Evolutionary conservation across 805 yeast species (phyloP), one percentile per base, ranked within the genome.

Genomic region (Candida ipomoeae): DNA sequence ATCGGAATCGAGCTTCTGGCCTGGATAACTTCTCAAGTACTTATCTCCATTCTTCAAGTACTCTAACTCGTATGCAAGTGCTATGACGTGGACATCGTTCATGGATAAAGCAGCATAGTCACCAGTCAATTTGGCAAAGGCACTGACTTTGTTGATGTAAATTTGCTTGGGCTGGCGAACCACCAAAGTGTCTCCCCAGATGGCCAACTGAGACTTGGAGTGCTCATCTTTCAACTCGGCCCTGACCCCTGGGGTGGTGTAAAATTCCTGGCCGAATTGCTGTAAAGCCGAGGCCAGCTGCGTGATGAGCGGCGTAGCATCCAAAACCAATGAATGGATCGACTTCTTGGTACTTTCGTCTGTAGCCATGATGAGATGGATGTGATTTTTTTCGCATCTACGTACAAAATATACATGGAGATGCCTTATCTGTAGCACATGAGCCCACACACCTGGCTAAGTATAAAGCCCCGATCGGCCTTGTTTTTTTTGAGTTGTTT

Each of bases 301-400:
- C 1, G 96, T 86, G 58, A 94, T 87, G 57, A 94, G 72, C 5
- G 99, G 99, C 46, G 96, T 94, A 3, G 99, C 98, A 78, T 94
- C 99, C 57, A 94, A 55, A 17, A 58, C 60, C 45, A 57, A 50
- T 41, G 49, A 39, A 5, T 52, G 52, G 21, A 57, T 51, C 10
- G 53, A 52, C 37, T 56, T 55, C 29, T 18, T 15, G 33, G 18
- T n/a, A 6, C 40, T 31, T 20, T 37, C 37, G 26, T 38, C 46
- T 8, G 47, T 33, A n/a, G 39, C 23, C 44, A 38, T 41, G 36
- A 17, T 37, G 43, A 10, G 34, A 29, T 29, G 46, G 13, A 8
- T 5, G 15, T 32, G 39, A 34, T 35, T 46, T 50, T 47, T 48
- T 48, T 50, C 40, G 47, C 39, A 35, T 44, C 40, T 42, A 31